Evolutionary conservation across 148 eudicot species (phyloP), one percentile per base, ranked within the genome.

Genomic region (Chenopodium formosanum): DNA sequence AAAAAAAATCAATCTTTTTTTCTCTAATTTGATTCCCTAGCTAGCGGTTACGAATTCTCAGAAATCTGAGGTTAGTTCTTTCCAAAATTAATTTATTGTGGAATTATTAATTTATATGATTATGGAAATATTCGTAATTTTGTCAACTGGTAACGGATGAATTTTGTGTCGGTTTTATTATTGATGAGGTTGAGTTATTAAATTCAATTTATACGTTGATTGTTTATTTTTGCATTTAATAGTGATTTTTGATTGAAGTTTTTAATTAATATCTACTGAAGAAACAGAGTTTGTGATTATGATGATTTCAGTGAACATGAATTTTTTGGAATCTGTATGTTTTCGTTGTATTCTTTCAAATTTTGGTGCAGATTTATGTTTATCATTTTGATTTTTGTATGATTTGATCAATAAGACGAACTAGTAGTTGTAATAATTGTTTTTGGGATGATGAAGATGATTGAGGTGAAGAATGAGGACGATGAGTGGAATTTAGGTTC

Each of bases 111-210:
- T 50, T 50, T 50, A 12, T 50, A 50, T 50, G 14, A 9, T 50
- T 50, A 50, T 50, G 53, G 53, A 50, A 50, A 48, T 22, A 5
- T 60, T 60, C 20, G 4, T 19, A 12, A 19, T 31, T 70, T 70
- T 69, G 12, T 19, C 32, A 7, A 37, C 9, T 12, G 32, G 83
- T 81, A 84, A 84, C 86, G 86, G 86, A 77, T 84, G 80, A 63
- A 47, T 77, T 76, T 75, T 81, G 1, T 84, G 86, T 77, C 83
- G 83, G 86, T 80, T 76, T 63, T 80, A 40, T 84, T 65, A 64
- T 80, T 76, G n/a, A 23, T 46, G 31, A 14, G 62, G 7, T 56
- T 29, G 27, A 27, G 32, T 75, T 68, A n/a, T 17, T 80, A 2
- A 76, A 32, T 80, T 71, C 56, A 62, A 70, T 62, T 48, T 37